Percentiles rank a stretch among this genome's conserved stretches.
phyloP scores from a whole-genome alignment of 441 rosid genomes.

The Adansonia grandidieri region DNA sequence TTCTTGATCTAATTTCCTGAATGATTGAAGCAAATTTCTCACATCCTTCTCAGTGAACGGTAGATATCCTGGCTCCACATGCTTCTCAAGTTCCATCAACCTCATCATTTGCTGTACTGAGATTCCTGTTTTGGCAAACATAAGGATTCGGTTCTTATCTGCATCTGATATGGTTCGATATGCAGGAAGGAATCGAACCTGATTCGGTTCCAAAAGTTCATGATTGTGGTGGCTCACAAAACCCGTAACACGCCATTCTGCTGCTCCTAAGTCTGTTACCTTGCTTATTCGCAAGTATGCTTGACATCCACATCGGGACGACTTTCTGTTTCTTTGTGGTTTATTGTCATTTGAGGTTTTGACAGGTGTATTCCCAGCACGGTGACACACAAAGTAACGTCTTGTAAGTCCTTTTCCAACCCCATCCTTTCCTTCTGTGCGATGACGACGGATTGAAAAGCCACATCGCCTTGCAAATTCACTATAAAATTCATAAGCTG shows the following conservation, averaged over 20 bases:
- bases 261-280: constrained; percentile 65
- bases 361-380: constrained; percentile 96
- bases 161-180: constrained; percentile 92
- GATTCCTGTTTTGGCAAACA: constrained; percentile 96
- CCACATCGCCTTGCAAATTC: constrained; percentile 87
- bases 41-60: constrained; percentile 97
- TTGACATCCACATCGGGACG: constrained; percentile 94
- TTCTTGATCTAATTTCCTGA: constrained; percentile 79
- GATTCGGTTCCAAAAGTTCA: constrained; percentile 85
- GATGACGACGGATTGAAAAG: constrained; percentile 91
- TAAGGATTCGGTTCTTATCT: constrained; percentile 86
- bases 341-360: constrained; percentile 69
- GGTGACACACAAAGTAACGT: constrained; percentile 94
- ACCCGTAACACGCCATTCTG: constrained; percentile 96
- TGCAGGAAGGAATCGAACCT: constrained; percentile 96
- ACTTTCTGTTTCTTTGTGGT: constrained; percentile 89
- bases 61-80: constrained; percentile 91
- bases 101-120: constrained; percentile 98
- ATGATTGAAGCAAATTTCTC: constrained; percentile 92
- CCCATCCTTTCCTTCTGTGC: constrained; percentile 98
- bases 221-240: constrained; percentile 91
- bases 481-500: constrained; percentile 87
- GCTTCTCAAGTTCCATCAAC: constrained; percentile 96
- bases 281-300: constrained; percentile 90
- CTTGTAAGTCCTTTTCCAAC: constrained; percentile 95